Base-by-base conservation (phyloP, 2,329 filamentous ascomycete species). In the Cladophialophora exuberans region DNA sequence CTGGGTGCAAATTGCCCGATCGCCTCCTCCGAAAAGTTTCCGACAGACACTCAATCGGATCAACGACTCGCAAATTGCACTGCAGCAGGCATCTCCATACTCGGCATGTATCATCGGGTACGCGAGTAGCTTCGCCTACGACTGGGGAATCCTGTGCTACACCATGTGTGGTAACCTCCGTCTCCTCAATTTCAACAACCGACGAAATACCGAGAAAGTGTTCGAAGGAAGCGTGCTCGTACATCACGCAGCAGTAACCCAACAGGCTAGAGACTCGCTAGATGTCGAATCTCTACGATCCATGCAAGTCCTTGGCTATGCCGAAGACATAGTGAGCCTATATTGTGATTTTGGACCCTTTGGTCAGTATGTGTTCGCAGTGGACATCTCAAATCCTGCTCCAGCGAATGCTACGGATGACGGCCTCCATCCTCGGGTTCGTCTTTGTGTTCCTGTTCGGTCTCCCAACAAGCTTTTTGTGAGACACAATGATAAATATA, bases 91-190 rank as follows among this genome's bases (percentile, higher is more conserved):
- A 4, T 71, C 76, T 26, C 88, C 88, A 0, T 90, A 83, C 65
- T 77, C 82, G 0, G 79, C 81, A 13, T 79, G 79, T 2, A 73
- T 85, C 0, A 66, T 90, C 26, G 86, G 80, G 3, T 73, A 82
- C 48, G 85, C 80, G 3, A 79, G 83, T 20, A 75, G 77, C 3
- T 89, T 86, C 68, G 68, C 84, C 1, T 90, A 87, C 66, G 73
- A 76, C 15, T 77, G 83, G 54, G 86, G 87, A 4, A 76, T 82
- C 9, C 71, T 91, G 13, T 89, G 86, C 62, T 87, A 90, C 65
- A 78, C 82, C 9, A 66, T 76, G 35, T 75, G 78, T 46, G 70
- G 73, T 42, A 72, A 70, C 31, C 74, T 91, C 22, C 80, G 82
- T 2, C 68, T 89, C 22, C 73, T 87, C 43, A 75, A 87, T 56